Evolutionary conservation across 768 basidiomycete genomes (phyloP).

Genomic region (Chalciporus piperatus): DNA sequence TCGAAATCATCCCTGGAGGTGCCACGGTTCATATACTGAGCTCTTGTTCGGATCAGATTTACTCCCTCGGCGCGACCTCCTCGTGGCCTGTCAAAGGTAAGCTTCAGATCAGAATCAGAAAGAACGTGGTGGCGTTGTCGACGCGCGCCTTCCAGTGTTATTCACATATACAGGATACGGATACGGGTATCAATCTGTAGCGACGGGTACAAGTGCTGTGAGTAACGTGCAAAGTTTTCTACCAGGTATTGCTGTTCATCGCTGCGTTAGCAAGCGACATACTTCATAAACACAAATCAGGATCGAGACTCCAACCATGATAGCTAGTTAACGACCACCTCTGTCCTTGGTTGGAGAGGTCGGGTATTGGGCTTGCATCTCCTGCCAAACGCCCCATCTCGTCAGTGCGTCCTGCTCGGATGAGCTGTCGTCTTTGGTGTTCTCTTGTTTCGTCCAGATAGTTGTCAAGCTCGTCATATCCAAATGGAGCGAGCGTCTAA

Average conservation of each 20-base stretch:
- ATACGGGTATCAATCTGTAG: no score
- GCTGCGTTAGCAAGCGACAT: background rate
- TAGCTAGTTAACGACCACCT: background rate
- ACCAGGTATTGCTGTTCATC: background rate
- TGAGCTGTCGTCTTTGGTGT: background rate
- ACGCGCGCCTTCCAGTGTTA: background rate
- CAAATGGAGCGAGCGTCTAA: conserved; percentile 11
- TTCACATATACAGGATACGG: background rate
- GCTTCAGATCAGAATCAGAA: no score
- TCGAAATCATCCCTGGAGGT: background rate
- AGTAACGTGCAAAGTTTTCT: no score
- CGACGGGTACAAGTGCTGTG: no score
- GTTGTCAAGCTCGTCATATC: conserved; percentile 13
- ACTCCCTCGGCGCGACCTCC: background rate
- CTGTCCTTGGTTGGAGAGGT: background rate
- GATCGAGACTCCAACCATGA: background rate
- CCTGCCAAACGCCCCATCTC: conserved; percentile 17
- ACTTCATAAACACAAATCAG: background rate
- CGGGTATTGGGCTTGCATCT: background rate
- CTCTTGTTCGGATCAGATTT: background rate
- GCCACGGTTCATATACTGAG: background rate
- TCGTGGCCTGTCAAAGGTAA: background rate
- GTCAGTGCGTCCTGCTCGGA: conserved; percentile 19
- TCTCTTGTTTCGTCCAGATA: conserved; percentile 11
- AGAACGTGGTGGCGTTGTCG: background rate